phyloP scores from a whole-genome alignment of 805 yeast species.

The Tetrapisispora namnaoensis region DNA sequence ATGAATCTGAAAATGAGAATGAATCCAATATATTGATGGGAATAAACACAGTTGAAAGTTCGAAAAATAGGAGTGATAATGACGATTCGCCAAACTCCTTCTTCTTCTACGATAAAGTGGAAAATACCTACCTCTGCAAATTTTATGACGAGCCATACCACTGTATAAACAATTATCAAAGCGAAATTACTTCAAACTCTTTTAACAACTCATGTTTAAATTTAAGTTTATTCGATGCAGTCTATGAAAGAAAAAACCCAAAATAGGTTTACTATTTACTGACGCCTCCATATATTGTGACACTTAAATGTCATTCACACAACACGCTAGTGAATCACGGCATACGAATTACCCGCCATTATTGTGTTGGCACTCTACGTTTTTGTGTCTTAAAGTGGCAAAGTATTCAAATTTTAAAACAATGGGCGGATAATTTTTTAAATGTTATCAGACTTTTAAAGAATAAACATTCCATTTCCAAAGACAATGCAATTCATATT shows the following conservation, averaged over 20 bases:
- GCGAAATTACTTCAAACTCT: constrained; percentile 8
- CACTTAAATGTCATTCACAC: not conserved
- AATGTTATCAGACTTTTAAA: too few species aligned
- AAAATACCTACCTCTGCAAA: constrained; percentile 2
- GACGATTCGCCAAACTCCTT: constrained; percentile 3
- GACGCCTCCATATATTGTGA: not conserved
- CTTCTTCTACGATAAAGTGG: constrained; percentile 18
- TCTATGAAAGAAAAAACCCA: constrained; percentile 24
- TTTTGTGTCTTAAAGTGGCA: not conserved
- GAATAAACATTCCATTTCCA: too few species aligned
- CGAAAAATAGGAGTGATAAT: not conserved
- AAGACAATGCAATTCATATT: too few species aligned
- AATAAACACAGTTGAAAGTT: not conserved
- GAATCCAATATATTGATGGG: not conserved
- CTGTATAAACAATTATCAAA: constrained; percentile 19
- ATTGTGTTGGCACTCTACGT: not conserved
- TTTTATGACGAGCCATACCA: constrained; percentile 20
- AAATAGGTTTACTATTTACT: constrained; percentile 4
- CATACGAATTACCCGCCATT: not conserved
- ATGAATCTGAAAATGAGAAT: constrained; percentile 1
- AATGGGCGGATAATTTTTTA: not conserved
- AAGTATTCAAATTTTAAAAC: not conserved
- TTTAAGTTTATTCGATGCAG: constrained; percentile 23
- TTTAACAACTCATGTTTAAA: constrained; percentile 26
- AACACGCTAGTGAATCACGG: not conserved